Conservation (phyloP, 1,284 basidiomycete species). For the Athelia sp. region DNA sequence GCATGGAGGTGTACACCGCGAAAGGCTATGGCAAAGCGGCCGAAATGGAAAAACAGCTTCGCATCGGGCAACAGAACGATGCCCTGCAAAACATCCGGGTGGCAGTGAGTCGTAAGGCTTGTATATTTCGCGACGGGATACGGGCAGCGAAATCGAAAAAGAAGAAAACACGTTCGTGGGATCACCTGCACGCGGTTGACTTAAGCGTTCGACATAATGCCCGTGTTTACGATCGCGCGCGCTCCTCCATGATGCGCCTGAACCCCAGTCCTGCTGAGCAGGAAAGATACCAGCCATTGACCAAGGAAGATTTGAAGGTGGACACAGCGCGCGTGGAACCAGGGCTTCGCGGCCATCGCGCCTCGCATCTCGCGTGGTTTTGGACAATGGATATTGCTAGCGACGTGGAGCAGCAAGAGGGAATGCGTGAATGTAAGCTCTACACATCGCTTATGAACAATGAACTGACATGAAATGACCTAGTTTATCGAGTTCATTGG, state of each 20-base stretch:
- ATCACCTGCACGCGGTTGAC: background rate
- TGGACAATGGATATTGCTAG: background rate
- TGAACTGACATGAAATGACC: background rate
- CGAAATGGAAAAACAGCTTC: background rate
- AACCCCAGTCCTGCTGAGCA: background rate
- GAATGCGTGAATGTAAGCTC: background rate
- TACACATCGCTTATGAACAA: background rate
- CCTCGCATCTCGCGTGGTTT: background rate
- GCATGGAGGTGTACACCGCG: background rate
- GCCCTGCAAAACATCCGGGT: background rate
- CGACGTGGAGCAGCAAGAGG: background rate
- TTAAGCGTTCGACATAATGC: background rate
- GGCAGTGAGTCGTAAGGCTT: background rate
- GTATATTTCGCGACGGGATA: background rate
- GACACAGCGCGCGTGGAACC: background rate
- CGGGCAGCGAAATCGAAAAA: background rate
- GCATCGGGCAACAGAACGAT: background rate
- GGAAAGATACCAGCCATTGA: background rate
- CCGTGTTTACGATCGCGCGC: background rate
- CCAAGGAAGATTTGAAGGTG: background rate
- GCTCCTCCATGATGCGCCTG: background rate
- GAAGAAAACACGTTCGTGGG: background rate
- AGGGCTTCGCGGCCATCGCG: background rate
- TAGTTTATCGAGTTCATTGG: slow-evolving; percentile 1
- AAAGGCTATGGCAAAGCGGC: background rate